These are phyloP conservation scores for Metschnikowia picachoensis DNA, from an alignment of 805 yeast genomes.

Conservation along the genomic window DNA sequence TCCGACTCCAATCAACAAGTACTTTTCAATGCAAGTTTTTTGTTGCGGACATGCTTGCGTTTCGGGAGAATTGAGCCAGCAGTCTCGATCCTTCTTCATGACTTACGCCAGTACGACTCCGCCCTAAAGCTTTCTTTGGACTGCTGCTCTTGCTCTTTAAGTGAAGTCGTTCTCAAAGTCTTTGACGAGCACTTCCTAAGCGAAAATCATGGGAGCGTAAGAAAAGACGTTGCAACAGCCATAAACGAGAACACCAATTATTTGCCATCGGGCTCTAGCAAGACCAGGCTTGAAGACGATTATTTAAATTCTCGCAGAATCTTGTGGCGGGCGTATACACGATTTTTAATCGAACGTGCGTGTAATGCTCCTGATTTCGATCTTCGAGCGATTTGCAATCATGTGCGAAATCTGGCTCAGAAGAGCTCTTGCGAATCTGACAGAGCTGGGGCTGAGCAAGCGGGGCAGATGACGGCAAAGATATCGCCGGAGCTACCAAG, in stretches of 20 bases:
- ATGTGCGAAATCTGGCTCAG: no score
- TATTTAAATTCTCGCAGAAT: slow-evolving; percentile 50
- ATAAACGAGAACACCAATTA: neutral
- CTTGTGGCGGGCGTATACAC: slow-evolving; percentile 69
- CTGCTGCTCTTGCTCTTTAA: slow-evolving; percentile 54
- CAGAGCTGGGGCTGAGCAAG: no score
- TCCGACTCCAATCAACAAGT: slow-evolving; percentile 11
- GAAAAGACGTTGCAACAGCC: no score
- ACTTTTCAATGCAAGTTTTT: slow-evolving; percentile 64
- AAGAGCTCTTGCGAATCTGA: no score
- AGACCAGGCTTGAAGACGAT: slow-evolving; percentile 33
- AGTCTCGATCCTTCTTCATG: slow-evolving; percentile 63
- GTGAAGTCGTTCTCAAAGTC: slow-evolving; percentile 31
- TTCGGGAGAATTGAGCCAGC: slow-evolving; percentile 61
- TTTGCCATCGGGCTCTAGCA: slow-evolving; percentile 16
- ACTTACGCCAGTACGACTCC: slow-evolving; percentile 66
- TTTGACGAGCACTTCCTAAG: slow-evolving; percentile 24
- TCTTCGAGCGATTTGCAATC: neutral
- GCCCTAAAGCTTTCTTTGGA: slow-evolving; percentile 75
- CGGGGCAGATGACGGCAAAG: no score
- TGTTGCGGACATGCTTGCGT: slow-evolving; percentile 67
- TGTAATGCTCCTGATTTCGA: slow-evolving; percentile 9
- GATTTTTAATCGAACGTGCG: slow-evolving; percentile 40
- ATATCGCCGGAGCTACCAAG: slow-evolving; percentile 1
- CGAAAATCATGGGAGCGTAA: slow-evolving; percentile 19